Conservation (phyloP, 2,329 filamentous ascomycete genomes). For the Cryphonectria carpinicola region DNA sequence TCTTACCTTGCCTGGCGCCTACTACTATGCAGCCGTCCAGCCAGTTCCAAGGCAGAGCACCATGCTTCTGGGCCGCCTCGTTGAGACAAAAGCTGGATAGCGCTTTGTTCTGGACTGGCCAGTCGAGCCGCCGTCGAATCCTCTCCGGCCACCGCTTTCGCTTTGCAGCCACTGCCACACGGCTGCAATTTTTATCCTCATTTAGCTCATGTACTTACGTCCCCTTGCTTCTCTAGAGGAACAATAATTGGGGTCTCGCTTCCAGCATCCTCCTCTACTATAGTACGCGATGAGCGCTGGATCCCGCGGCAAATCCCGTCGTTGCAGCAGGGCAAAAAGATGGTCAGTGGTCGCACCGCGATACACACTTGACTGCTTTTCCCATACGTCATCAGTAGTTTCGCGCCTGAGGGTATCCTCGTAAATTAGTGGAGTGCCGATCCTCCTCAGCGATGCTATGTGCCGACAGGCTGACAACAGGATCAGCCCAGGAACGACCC, state of each 20-base stretch:
- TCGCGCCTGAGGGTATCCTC: neutral
- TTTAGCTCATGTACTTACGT: neutral
- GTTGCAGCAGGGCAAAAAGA: neutral
- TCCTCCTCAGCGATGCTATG: neutral
- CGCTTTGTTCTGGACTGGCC: neutral
- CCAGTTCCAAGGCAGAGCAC: neutral
- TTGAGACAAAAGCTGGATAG: neutral
- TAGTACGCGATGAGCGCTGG: neutral
- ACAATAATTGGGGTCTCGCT: neutral
- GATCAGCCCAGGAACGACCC: neutral
- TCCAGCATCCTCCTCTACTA: neutral
- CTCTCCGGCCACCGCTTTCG: neutral
- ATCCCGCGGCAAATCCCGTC: neutral
- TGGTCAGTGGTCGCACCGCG: neutral
- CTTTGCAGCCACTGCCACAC: neutral
- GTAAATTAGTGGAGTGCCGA: neutral
- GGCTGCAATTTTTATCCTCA: neutral
- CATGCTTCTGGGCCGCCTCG: neutral
- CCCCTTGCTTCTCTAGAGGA: neutral
- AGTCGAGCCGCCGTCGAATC: neutral
- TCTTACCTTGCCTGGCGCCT: neutral
- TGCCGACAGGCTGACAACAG: neutral
- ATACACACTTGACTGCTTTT: neutral
- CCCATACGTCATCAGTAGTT: conserved; percentile 14
- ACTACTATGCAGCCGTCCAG: neutral